Base-by-base conservation (phyloP, 2,329 filamentous ascomycete genomes). In the Dothidotthia symphoricarpi region DNA sequence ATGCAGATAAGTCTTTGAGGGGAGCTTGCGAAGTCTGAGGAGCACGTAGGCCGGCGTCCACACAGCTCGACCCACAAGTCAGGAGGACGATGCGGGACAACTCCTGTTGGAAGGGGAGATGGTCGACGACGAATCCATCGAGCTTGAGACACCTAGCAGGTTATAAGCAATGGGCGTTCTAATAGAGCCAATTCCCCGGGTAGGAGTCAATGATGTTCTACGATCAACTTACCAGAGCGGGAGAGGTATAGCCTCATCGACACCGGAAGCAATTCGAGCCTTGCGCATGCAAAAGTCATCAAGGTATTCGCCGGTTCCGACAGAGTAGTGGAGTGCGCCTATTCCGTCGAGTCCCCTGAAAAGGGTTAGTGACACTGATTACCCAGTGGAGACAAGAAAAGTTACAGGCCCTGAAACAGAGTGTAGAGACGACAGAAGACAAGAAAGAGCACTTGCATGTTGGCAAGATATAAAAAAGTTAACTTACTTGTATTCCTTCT, bases 261-360 rank as follows among this genome's bases (percentile, higher is more conserved):
- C 16, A 4, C 46, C 45, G 25, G 56, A 49, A 1, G 56, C 45
- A 13, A 61, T 55, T n/a, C 62, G 59, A 11, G 57, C 59, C 31
- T 57, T 61, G 13, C 57, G 51, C 29, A 65, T 65, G 26, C 54
- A 57, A 17, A 54, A 47, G 26, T 44, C 32, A 36, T 66, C 62
- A 3, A 66, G 56, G 27, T 66, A 66, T 30, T 66, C 61, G n/a
- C 61, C 61, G 16, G 49, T 53, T 1, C 62, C 62, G 16, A 55
- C 46, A 0, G 26, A 29, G 34, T 57, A 50, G 40, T 66, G 54
- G 5, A 66, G 37, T 3, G 52, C 31, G 3, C 61, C 62, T 16
- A 51, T 57, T 7, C 62, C 62, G 13, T 61, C 55, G 1, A 48
- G 27, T 7, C 62, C 62, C 31, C 57, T 63, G 37, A 1, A 26